phyloP scores from a whole-genome alignment of 257 asterid species.

The Gentiana macrophylla region DNA sequence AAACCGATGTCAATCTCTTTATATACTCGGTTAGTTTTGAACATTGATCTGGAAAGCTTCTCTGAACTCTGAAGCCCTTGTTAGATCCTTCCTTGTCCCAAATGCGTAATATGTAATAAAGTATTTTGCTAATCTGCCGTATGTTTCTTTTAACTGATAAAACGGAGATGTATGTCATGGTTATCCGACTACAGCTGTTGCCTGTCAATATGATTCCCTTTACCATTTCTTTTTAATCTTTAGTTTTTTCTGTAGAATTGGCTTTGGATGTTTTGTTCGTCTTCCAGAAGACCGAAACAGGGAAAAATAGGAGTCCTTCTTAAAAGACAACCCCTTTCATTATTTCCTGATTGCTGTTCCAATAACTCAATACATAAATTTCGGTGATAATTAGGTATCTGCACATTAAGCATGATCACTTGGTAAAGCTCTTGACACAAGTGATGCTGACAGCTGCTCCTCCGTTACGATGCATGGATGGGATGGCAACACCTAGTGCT shows the following conservation, averaged over 20 bases:
- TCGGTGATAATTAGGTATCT: constrained; percentile 49
- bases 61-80: too few relatives aligned
- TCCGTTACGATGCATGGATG: constrained; percentile 43
- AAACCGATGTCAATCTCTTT: too few relatives aligned
- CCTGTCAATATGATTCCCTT: not conserved
- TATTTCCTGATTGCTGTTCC: constrained; percentile 7
- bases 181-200: not conserved
- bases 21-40: too few relatives aligned
- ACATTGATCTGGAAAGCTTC: too few relatives aligned
- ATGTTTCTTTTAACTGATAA: too few relatives aligned
- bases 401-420: constrained; percentile 69
- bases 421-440: constrained; percentile 76
- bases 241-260: not conserved
- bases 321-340: not conserved
- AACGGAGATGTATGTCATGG: too few relatives aligned
- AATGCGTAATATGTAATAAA: too few relatives aligned
- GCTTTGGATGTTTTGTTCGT: not conserved
- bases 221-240: not conserved
- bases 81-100: too few relatives aligned
- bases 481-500: constrained; percentile 57
- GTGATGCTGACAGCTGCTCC: constrained; percentile 55
- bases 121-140: too few relatives aligned
- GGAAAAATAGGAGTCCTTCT: not conserved
- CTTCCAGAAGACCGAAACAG: not conserved
- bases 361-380: constrained; percentile 2